Base-by-base conservation (phyloP, 2,329 filamentous ascomycete species). In the Trichoderma asperellum region DNA sequence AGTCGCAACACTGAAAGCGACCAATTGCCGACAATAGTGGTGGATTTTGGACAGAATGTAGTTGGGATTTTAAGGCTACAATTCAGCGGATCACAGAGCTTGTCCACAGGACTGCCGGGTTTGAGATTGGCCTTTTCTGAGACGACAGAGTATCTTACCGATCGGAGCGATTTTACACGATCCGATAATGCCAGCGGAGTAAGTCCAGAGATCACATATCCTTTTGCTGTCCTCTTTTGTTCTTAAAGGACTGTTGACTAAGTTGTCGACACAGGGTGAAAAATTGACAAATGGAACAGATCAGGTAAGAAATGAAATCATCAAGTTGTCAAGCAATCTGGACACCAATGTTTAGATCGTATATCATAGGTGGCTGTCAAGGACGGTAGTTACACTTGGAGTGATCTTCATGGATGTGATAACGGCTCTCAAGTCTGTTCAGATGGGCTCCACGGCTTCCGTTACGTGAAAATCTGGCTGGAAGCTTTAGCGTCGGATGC, bases 391-490 rank as follows among this genome's bases (percentile, higher is more conserved):
- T 85, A 83, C 68, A 82, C 78, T 2, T 87, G 84, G 84, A 79
- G 76, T 11, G 76, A 84, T 68, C 74, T 77, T 43, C 78, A 81
- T 64, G 83, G 83, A 12, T 86, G 84, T 69, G 75, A 81, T 52
- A 74, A 80, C 56, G 78, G 74, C 21, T 76, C 69, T 6, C 75
- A 84, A 68, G 83, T 87, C 14, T 86, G 85, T 72, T 77, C 82
- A 0, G 85, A 87, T 68, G 85, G 85, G 2, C 75, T 87, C 5
- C 85, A 87, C 65, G 85, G 84, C 5, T 87, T 86, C 72, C 81
- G 85, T 47, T 87, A 86, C 69, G 72, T 87, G 49, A 84, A 81
- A 64, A 81, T 86, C 34, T 80, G 79, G 56, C 76, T 87, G 4
- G 82, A 83, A 69, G 81, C 83, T 0, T 73, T 86, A 1, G 32